Conservation (phyloP, 2,329 filamentous ascomycete genomes). For the Ophiognomonia clavigignenti-juglandacearum region DNA sequence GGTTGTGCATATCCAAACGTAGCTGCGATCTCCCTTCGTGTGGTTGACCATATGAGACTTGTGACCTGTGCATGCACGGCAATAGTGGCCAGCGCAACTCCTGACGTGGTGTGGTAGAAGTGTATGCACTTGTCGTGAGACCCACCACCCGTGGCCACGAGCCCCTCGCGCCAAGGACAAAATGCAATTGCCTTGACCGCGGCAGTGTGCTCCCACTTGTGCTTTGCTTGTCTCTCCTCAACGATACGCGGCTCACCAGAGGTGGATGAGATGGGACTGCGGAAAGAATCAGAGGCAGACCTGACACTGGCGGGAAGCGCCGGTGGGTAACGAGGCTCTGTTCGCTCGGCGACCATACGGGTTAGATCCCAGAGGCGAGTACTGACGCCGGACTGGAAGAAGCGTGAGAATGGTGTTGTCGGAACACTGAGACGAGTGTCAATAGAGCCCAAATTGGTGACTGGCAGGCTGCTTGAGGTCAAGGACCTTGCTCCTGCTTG, state of each 20-base stretch:
- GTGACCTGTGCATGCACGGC: constrained; percentile 92
- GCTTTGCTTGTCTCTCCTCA: constrained; percentile 53
- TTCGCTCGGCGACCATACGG: constrained; percentile 7
- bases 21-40: constrained; percentile 79
- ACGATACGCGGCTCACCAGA: constrained; percentile 41
- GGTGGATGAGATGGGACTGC: constrained; percentile 11
- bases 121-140: constrained; percentile 94
- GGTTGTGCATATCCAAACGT: constrained; percentile 93
- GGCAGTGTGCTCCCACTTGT: constrained; percentile 74
- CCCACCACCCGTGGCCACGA: constrained; percentile 87
- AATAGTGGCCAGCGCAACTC: constrained; percentile 81
- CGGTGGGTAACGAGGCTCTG: constrained; percentile 5
- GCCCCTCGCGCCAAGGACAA: constrained; percentile 84
- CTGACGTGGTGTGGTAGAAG: constrained; percentile 86
- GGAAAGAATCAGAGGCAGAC: constrained; percentile 9
- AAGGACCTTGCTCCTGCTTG: background rate
- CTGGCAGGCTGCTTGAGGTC: constrained; percentile 1
- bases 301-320: constrained; percentile 1
- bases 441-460: constrained; percentile 7
- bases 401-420: constrained; percentile 6
- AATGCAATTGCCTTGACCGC: constrained; percentile 97
- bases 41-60: constrained; percentile 83
- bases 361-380: constrained; percentile 14
- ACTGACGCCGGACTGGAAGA: constrained; percentile 8
- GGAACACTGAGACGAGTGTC: constrained; percentile 8